Evolutionary conservation across 2,329 filamentous ascomycete species (phyloP).

Genomic region (Fusarium marasasianum): DNA sequence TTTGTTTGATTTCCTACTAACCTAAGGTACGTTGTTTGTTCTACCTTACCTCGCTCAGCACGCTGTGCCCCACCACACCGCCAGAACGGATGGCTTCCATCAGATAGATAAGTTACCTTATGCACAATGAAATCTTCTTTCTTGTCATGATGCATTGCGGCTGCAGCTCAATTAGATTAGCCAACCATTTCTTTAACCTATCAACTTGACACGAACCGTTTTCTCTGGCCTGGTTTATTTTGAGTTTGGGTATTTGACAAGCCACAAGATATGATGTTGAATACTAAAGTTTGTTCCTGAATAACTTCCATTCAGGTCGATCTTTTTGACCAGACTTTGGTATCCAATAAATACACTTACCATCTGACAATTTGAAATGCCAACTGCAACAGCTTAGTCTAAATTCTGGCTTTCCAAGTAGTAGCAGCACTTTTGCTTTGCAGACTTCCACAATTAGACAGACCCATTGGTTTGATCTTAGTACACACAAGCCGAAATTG

Average conservation of each 20-base stretch:
- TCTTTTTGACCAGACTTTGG: not conserved
- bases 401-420: not conserved
- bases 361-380: not conserved
- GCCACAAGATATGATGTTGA: not conserved
- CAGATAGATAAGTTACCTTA: not conserved
- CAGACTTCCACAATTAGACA: not conserved
- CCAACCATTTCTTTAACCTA: not conserved
- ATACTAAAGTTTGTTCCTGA: not conserved
- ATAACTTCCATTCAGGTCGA: not conserved
- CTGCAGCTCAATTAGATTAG: slow-evolving; percentile 1
- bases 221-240: not conserved
- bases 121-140: not conserved
- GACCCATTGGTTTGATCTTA: not conserved
- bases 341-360: not conserved
- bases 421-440: not conserved
- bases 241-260: not conserved
- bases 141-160: not conserved
- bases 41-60: not conserved
- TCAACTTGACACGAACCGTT: not conserved
- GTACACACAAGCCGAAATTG: not conserved
- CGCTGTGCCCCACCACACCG: slow-evolving; percentile 20
- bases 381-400: not conserved
- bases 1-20: not conserved
- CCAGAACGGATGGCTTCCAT: slow-evolving; percentile 8
- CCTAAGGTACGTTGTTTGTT: not conserved